A percentile compares a stretch with the other conserved stretches of the same genome.
Conservation (phyloP, 331 rosid species). For the Spiraea crenata region DNA sequence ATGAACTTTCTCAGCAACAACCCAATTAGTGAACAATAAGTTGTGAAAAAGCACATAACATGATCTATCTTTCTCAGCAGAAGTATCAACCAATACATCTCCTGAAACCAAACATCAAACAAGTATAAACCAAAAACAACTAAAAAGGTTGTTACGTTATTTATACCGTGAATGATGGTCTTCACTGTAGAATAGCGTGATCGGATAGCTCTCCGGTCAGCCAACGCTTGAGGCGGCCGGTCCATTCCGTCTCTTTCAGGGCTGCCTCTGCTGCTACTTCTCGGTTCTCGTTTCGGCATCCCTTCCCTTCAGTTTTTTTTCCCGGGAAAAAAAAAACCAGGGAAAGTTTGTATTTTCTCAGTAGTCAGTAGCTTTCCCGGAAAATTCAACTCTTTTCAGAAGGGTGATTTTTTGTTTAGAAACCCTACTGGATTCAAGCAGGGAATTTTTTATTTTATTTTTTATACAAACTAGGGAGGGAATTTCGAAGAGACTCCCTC, state of each 20-base stretch:
- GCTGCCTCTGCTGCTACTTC: background rate
- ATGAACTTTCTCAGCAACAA: too few species aligned
- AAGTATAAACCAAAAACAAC: background rate
- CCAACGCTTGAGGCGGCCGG: conserved; percentile 10
- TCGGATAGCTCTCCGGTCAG: conserved; percentile 65
- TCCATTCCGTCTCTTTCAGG: background rate
- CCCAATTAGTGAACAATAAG: too few species aligned
- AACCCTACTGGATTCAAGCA: background rate
- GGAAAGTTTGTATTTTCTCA: background rate
- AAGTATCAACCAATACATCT: background rate
- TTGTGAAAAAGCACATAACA: background rate
- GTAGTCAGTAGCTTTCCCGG: background rate
- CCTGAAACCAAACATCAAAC: background rate
- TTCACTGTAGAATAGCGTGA: conserved; percentile 64
- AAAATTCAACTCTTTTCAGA: too few species aligned
- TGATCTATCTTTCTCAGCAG: background rate
- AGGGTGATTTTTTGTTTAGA: background rate
- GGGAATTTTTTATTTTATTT: too few species aligned
- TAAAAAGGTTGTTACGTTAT: background rate
- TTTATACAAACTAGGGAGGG: background rate
- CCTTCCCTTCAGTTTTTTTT: conserved; percentile 12
- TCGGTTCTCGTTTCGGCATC: conserved; percentile 21
- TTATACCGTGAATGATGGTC: conserved; percentile 52
- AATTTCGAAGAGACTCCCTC: conserved; percentile 8
- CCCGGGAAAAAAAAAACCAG: background rate